A percentile compares a stretch with the other conserved stretches of the same genome.
These are phyloP conservation scores for Calycina herbarum DNA, from an alignment of 2,329 filamentous ascomycete genomes.

Conservation along the genomic window DNA sequence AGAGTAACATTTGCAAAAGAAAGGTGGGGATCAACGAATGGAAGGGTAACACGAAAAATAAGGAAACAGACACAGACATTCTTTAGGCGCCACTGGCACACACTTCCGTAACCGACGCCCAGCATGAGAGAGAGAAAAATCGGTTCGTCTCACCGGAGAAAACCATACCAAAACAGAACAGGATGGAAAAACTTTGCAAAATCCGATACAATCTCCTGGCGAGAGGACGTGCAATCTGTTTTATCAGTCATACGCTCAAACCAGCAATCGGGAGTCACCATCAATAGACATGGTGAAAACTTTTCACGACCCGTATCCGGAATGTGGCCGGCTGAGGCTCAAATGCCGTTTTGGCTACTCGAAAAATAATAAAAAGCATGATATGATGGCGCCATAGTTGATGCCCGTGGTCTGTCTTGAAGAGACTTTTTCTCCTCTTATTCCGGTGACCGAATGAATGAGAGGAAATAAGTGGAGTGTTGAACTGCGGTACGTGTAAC, in stretches of 20 bases:
- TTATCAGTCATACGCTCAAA: neutral
- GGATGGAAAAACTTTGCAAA: neutral
- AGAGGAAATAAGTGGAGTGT: neutral
- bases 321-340: neutral
- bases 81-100: too few relatives aligned
- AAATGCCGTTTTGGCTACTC: neutral
- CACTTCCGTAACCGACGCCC: too few relatives aligned
- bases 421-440: neutral
- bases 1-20: neutral
- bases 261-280: slow-evolving; percentile 1
- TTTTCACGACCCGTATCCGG: neutral
- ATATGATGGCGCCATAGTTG: neutral
- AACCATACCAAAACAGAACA: neutral
- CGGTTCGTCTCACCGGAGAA: neutral
- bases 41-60: neutral
- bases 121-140: neutral
- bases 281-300: neutral
- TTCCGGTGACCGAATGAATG: neutral
- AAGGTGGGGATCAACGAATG: neutral
- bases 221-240: slow-evolving; percentile 1
- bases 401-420: neutral
- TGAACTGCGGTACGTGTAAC: neutral
- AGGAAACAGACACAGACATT: neutral
- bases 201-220: neutral
- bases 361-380: neutral